These are phyloP conservation scores for Epichloe coenophiala DNA, from an alignment of 2,329 filamentous ascomycete genomes.

Conservation along the genomic window DNA sequence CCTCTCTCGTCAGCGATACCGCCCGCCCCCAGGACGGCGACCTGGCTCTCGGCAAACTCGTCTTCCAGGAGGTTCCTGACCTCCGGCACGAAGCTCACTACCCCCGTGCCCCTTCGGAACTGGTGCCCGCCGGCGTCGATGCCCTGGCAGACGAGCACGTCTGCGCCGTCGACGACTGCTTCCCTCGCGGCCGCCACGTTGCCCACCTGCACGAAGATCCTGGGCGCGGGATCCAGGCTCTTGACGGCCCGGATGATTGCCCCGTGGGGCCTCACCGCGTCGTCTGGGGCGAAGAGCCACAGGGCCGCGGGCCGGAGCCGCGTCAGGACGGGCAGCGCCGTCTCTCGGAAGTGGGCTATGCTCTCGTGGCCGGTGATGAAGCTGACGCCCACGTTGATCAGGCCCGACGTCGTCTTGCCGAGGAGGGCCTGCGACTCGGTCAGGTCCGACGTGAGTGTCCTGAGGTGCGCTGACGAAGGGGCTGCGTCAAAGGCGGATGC, in stretches of 20 bases:
- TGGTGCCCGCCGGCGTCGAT: slow-evolving; percentile 53
- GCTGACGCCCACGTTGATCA: slow-evolving; percentile 40
- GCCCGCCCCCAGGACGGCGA: slow-evolving; percentile 41
- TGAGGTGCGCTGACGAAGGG: slow-evolving; percentile 17
- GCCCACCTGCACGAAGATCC: slow-evolving; percentile 48
- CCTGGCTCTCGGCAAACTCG: slow-evolving; percentile 20
- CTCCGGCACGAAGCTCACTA: slow-evolving; percentile 45
- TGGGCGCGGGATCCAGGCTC: slow-evolving; percentile 19
- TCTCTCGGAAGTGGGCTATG: slow-evolving; percentile 24
- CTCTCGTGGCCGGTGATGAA: slow-evolving; percentile 43
- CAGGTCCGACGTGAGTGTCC: slow-evolving; percentile 19
- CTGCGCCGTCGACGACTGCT: slow-evolving; percentile 33
- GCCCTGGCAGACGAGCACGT: slow-evolving; percentile 50
- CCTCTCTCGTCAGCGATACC: slow-evolving; percentile 44
- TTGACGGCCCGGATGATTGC: slow-evolving; percentile 24
- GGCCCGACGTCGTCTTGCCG: slow-evolving; percentile 14
- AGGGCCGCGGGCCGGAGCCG: slow-evolving; percentile 43
- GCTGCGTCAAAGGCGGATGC: slow-evolving; percentile 17
- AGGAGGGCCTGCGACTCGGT: slow-evolving; percentile 16
- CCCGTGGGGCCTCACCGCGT: slow-evolving; percentile 24
- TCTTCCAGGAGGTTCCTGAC: slow-evolving; percentile 31
- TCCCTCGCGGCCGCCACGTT: slow-evolving; percentile 41
- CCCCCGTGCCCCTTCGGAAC: slow-evolving; percentile 36
- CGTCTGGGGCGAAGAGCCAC: slow-evolving; percentile 53
- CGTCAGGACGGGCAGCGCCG: slow-evolving; percentile 36